Conservation (phyloP, 225 moss, liverwort and hornwort species). For the Pseudoscleropodium purum region DNA sequence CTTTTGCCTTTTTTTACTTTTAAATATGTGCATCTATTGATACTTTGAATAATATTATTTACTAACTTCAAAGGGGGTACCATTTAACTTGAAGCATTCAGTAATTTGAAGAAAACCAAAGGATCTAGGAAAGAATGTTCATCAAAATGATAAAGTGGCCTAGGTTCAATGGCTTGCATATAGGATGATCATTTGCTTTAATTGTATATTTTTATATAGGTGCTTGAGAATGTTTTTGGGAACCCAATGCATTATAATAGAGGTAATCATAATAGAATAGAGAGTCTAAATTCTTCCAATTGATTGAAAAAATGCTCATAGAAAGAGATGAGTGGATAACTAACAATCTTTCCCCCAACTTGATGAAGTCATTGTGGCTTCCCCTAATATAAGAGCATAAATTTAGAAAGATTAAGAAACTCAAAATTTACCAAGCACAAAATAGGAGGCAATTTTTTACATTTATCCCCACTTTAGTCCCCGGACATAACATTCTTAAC, state of each 20-base stretch:
- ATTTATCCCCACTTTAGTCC: rapidly evolving
- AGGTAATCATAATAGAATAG: rapidly evolving
- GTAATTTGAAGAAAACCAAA: background rate
- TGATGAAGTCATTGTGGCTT: background rate
- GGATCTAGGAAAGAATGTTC: background rate
- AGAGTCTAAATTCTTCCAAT: rapidly evolving
- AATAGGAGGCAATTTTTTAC: background rate
- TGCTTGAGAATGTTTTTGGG: rapidly evolving
- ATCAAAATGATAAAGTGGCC: rapidly evolving
- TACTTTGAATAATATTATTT: background rate
- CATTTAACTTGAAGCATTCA: no score
- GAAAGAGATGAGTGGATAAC: background rate
- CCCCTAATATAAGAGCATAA: rapidly evolving
- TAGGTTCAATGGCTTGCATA: rapidly evolving
- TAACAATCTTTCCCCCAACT: rapidly evolving
- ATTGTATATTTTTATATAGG: background rate
- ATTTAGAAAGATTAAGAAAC: rapidly evolving
- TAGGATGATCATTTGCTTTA: rapidly evolving
- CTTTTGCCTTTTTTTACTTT: no score
- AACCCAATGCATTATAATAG: background rate
- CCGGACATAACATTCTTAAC: rapidly evolving
- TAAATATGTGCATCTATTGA: background rate
- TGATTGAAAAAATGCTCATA: rapidly evolving
- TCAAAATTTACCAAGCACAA: no score
- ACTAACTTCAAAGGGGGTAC: background rate